A percentile compares a stretch with the other conserved stretches of the same genome.
Evolutionary conservation across 116 monocot genomes (phyloP).

Genomic region (Papilionanthe hybrid): DNA sequence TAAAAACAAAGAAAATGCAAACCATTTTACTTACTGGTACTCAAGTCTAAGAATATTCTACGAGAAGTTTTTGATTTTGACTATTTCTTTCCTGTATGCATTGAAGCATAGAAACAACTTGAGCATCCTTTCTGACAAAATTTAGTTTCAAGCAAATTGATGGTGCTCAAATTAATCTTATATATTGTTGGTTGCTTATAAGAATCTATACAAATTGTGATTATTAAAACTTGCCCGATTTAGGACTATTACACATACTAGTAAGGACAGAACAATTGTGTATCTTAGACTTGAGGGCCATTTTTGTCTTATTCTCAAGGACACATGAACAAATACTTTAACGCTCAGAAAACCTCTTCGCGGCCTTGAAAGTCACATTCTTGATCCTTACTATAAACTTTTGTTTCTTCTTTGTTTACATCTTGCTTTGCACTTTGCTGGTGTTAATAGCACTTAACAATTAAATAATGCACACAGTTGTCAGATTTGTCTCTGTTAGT

Average conservation of each 20-base stretch:
- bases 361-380: not conserved
- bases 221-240: not conserved
- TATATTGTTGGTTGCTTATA: not conserved
- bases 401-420: too few species aligned
- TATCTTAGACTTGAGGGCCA: too few species aligned
- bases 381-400: not conserved
- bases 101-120: too few species aligned
- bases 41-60: constrained; percentile 1
- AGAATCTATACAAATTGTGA: not conserved
- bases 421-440: not conserved
- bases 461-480: too few species aligned
- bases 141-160: not conserved
- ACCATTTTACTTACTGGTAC: not conserved
- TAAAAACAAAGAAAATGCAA: not conserved
- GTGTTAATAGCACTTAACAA: not conserved
- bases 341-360: not conserved
- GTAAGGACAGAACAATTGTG: not conserved
- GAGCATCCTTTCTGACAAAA: not conserved
- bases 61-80: not conserved
- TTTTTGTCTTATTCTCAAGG: not conserved
- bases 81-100: not conserved
- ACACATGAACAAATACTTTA: not conserved
- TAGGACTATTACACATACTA: not conserved
- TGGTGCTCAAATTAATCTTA: not conserved
- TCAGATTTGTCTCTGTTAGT: not conserved